phyloP scores from a whole-genome alignment of 2,329 filamentous ascomycete genomes.

The Sclerotinia sclerotiorum region DNA sequence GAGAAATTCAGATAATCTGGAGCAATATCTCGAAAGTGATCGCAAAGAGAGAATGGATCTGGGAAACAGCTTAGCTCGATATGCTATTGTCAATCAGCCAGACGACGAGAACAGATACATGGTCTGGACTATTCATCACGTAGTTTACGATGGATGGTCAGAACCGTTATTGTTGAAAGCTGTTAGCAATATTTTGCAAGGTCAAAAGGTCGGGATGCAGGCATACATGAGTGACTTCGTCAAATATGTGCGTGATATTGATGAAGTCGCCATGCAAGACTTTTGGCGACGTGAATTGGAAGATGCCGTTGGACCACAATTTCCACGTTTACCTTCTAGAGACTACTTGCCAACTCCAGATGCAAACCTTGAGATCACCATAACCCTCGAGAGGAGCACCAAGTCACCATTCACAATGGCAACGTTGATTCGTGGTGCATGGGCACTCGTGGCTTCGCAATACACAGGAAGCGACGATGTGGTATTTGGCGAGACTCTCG shows the following conservation, averaged over 20 bases:
- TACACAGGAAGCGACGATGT: constrained; percentile 45
- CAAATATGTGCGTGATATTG: constrained; percentile 47
- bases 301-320: constrained; percentile 49
- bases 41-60: constrained; percentile 35
- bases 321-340: constrained; percentile 49
- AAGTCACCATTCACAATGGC: constrained; percentile 29
- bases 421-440: constrained; percentile 40
- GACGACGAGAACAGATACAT: constrained; percentile 43
- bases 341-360: constrained; percentile 48
- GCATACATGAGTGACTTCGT: constrained; percentile 50
- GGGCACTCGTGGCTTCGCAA: constrained; percentile 45
- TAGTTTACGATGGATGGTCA: constrained; percentile 58
- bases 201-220: constrained; percentile 32
- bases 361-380: constrained; percentile 47
- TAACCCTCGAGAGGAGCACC: constrained; percentile 24
- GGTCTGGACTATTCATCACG: constrained; percentile 57
- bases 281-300: constrained; percentile 51
- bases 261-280: constrained; percentile 39
- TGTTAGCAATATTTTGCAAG: constrained; percentile 32
- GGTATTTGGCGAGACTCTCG: constrained; percentile 47
- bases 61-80: constrained; percentile 31
- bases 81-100: constrained; percentile 29
- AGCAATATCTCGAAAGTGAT: constrained; percentile 32
- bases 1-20: constrained; percentile 30
- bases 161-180: constrained; percentile 39